phyloP scores from a whole-genome alignment of 2,329 filamentous ascomycete species.

The Biscogniauxia marginata region DNA sequence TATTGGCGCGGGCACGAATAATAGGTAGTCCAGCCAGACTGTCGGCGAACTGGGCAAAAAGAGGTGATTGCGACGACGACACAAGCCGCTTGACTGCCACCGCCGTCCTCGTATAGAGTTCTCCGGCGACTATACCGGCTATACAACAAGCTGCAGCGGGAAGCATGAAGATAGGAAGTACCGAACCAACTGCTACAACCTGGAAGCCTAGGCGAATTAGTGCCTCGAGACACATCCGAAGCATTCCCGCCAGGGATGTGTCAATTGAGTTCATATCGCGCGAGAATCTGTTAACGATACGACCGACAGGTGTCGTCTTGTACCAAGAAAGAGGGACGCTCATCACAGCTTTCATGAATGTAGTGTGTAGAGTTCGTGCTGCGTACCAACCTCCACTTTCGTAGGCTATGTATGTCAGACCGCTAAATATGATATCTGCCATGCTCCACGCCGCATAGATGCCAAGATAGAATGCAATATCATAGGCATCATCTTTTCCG shows the following conservation, averaged over 20 bases:
- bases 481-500: constrained; percentile 40
- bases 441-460: constrained; percentile 50
- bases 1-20: constrained; percentile 50
- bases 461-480: constrained; percentile 51
- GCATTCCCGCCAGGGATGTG: constrained; percentile 43
- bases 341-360: constrained; percentile 52
- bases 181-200: constrained; percentile 40
- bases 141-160: constrained; percentile 39
- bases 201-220: constrained; percentile 33
- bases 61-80: constrained; percentile 46
- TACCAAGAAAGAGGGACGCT: constrained; percentile 57
- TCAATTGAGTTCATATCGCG: constrained; percentile 59
- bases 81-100: constrained; percentile 41
- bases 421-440: constrained; percentile 42
- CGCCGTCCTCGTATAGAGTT: constrained; percentile 45
- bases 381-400: constrained; percentile 58
- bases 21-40: constrained; percentile 49
- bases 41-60: constrained; percentile 57
- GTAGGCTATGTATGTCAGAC: constrained; percentile 45
- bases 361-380: constrained; percentile 50
- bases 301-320: constrained; percentile 51
- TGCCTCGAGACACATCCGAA: constrained; percentile 43
- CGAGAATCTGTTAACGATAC: constrained; percentile 55
- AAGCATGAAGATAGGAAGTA: constrained; percentile 44
- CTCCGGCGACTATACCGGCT: constrained; percentile 39